Conservation (phyloP, 139 green algal genomes). For the Chloropicon primus region DNA sequence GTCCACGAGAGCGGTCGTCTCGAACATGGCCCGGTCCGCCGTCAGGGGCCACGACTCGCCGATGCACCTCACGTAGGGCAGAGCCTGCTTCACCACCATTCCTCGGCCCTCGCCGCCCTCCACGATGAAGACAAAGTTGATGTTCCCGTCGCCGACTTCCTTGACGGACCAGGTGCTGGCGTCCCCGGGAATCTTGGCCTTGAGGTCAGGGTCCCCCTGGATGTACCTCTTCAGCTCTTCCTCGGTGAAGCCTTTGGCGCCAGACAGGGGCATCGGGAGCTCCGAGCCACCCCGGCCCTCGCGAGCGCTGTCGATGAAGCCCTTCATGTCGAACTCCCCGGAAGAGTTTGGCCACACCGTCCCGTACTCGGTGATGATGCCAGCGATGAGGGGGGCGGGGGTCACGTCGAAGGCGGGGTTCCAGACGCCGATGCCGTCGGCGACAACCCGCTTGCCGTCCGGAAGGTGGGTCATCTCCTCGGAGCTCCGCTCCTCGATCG, state of each 20-base stretch:
- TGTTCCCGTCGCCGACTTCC: conserved; percentile 94
- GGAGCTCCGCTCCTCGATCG: conserved; percentile 69
- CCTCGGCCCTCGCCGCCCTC: conserved; percentile 42
- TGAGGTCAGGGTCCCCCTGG: not conserved
- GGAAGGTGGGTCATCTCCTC: conserved; percentile 70
- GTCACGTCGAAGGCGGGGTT: conserved; percentile 94
- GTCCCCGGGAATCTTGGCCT: not conserved
- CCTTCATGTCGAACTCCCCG: conserved; percentile 33
- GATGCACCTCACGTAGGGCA: conserved; percentile 83
- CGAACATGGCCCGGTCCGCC: conserved; percentile 37
- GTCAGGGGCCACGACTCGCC: conserved; percentile 83
- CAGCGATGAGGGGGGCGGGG: conserved; percentile 62
- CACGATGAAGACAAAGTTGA: conserved; percentile 98
- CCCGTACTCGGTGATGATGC: conserved; percentile 91
- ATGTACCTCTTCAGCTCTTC: not conserved
- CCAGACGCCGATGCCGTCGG: conserved; percentile 67
- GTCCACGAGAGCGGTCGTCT: conserved; percentile 19
- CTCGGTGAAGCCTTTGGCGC: not conserved
- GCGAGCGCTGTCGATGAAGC: conserved; percentile 25
- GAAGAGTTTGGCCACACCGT: conserved; percentile 30
- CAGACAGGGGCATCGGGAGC: not conserved
- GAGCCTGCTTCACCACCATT: conserved; percentile 75
- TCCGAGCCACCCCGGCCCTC: not conserved
- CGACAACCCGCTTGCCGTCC: conserved; percentile 34
- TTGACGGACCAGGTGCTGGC: conserved; percentile 19